Base-by-base conservation (phyloP, 495 filamentous ascomycete species). In the Achaetomiella virescens region DNA sequence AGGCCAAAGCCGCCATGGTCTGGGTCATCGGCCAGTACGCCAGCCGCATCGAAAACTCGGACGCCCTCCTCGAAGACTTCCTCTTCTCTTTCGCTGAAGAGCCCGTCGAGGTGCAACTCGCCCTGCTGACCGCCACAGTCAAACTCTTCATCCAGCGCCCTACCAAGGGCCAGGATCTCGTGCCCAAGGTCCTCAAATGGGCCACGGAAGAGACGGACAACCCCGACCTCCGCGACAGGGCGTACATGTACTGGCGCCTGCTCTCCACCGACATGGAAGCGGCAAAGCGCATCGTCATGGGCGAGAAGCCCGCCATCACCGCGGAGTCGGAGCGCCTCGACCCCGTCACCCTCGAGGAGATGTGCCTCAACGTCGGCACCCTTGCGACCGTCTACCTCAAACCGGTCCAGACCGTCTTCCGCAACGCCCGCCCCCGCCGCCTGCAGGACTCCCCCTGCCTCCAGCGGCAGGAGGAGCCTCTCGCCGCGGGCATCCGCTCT, bases 1-100 rank as follows among this genome's bases (percentile, higher is more conserved):
- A 99, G 67, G 93, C 93, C 37, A 99, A 97, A 69, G 90, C 92
- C 5, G 93, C 93, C n/a, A 92, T 99, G 82, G 95, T 99, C 58
- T 99, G 93, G 93, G 90, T 99, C 52, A 97, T 99, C 63, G 93
- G 93, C 2, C 90, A 99, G 63, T 99, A 99, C 67, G 95, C 93
- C 8, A 89, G 90, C 64, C 85, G 93, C 17, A 99, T 99, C 61
- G 91, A 97, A 59, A 97, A 97, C 69, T 90, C 87, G 20, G 93
- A 97, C 60, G 88, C 85, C 0, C 79, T 99, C 0, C 81, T 99
- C 5, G 93, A 97, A 52, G 93, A 97, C 64, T 99, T 97, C 69
- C 71, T 99, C 22, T 88, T 89, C 57, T 87, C 90, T 11, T 99
- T 97, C 75, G 80, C 85, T 35, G 93, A 99, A 57, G 93, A 99